phyloP scores from a whole-genome alignment of 2,329 filamentous ascomycete species.

The Sclerotinia subarctica region DNA sequence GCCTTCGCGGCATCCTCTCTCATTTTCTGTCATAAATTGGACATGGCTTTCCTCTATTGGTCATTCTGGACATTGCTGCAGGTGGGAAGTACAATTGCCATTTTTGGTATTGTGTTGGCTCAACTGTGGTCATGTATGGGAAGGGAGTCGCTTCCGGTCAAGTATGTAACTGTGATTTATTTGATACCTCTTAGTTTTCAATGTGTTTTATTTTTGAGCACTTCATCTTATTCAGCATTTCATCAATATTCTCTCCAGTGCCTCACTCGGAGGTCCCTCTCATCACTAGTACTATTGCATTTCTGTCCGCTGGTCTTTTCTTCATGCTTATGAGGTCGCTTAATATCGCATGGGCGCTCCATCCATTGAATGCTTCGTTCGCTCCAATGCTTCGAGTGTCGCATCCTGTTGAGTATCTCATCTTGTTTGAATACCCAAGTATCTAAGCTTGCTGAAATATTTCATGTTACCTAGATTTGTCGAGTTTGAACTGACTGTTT shows the following conservation, averaged over 20 bases:
- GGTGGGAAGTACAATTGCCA: constrained; percentile 54
- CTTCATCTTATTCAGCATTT: not conserved
- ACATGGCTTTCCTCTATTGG: constrained; percentile 58
- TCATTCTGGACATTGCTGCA: constrained; percentile 59
- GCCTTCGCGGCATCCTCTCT: constrained; percentile 42
- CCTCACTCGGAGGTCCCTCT: not conserved
- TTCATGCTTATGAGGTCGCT: not conserved
- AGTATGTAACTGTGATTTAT: constrained; percentile 47
- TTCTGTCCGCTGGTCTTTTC: not conserved
- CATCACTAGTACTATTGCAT: not conserved
- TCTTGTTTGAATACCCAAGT: too few species aligned
- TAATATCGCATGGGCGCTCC: not conserved
- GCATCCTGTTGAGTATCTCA: too few species aligned
- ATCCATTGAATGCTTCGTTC: not conserved
- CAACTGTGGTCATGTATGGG: constrained; percentile 5
- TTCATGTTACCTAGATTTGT: not conserved
- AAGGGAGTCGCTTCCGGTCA: constrained; percentile 45
- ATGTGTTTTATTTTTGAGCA: constrained; percentile 41
- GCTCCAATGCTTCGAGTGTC: not conserved
- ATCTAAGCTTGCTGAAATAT: not conserved
- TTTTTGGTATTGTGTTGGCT: constrained; percentile 52
- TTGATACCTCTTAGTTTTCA: constrained; percentile 56
- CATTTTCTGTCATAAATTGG: constrained; percentile 57
- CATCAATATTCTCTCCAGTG: too few species aligned
- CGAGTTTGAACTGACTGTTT: not conserved